Conservation (phyloP, 139 green algal species). For the Trebouxia sp. region DNA sequence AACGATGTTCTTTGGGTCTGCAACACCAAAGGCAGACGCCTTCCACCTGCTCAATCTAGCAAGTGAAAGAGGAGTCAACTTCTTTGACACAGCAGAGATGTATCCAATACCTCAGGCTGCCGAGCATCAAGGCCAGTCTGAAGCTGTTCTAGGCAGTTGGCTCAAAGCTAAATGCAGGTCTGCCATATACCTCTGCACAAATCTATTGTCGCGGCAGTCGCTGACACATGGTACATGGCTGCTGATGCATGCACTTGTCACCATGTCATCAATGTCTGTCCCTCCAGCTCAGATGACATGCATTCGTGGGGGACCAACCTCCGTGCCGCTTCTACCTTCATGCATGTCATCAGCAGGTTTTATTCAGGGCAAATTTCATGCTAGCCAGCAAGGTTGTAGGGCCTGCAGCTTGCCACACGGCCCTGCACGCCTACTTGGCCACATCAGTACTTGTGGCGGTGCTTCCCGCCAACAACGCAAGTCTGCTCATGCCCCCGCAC, state of each 20-base stretch:
- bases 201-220: background rate
- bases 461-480: too few relatives aligned
- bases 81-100: conserved; percentile 94
- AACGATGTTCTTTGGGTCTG: conserved; percentile 91
- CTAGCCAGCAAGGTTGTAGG: too few relatives aligned
- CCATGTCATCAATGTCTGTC: background rate
- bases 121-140: conserved; percentile 64
- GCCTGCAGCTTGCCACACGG: too few relatives aligned
- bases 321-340: too few relatives aligned
- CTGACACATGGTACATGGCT: background rate
- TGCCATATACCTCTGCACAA: background rate
- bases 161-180: conserved; percentile 42
- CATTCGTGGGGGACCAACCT: too few relatives aligned
- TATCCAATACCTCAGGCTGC: conserved; percentile 87
- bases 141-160: conserved; percentile 62
- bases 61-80: conserved; percentile 72
- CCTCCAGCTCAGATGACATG: too few relatives aligned
- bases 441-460: too few relatives aligned
- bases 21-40: conserved; percentile 44
- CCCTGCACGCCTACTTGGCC: too few relatives aligned
- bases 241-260: background rate
- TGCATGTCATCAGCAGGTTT: too few relatives aligned
- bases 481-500: too few relatives aligned
- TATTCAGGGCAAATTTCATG: too few relatives aligned
- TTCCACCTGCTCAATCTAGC: conserved; percentile 56